Evolutionary conservation across 2,329 filamentous ascomycete species (phyloP), one percentile per base, ranked within the genome.

Genomic region (Diaporthe sp.): DNA sequence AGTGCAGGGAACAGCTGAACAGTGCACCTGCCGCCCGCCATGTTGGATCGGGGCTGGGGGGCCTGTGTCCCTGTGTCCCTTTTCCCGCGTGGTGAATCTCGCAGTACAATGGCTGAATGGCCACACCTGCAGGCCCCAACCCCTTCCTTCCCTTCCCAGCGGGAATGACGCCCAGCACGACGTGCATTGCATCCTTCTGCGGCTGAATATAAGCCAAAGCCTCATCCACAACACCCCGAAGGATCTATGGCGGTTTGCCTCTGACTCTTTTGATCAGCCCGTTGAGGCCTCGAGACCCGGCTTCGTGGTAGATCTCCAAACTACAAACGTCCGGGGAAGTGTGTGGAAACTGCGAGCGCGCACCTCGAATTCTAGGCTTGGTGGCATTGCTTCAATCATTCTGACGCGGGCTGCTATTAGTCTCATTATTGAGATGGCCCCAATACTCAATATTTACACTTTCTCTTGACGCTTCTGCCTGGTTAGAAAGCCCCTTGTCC

Each of bases 1-100:
- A 68, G 62, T 67, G 65, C 17, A 65, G 39, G 57, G 59, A 49
- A 70, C 74, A 76, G 74, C 74, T 76, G 74, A 59, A 74, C 74
- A 74, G 55, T 72, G 72, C 75, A 69, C 74, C 74, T 75, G 74
- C 61, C 70, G 19, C 19, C 74, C 70, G 57, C 70, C 46, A 51
- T 49, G 46, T 61, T 58, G 59, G 59, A 39, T 68, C 34, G 25
- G 25, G 55, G 22, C 49, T 55, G 57, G 51, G 39, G 31, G 37
- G 7, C 15, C 15, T 44, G 15, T 13, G 37, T 39, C 37, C 37
- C 37, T 39, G 57, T 15, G 53, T 19, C 25, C 13, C 28, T 19
- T 12, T 34, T 31, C 53, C 65, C 65, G 65, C 46, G 46, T 68
- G 62, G 28, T 34, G 15, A 34, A 39, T 39, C 10, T 28, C 51